Conservation (phyloP, 306 rosid genomes). For the Nissolia schottii region DNA sequence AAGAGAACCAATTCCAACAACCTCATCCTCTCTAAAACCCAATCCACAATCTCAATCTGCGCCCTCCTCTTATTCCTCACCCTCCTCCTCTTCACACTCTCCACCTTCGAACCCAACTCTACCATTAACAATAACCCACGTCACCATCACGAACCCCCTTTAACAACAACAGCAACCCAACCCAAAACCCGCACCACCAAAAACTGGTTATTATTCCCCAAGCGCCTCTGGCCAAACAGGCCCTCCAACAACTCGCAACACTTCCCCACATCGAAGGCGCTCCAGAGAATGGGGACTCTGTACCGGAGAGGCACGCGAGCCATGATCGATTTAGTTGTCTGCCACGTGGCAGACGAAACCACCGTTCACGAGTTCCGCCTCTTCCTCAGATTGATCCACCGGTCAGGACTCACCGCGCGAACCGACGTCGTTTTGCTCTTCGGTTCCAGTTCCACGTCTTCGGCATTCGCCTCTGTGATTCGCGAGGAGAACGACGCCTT, state of each 20-base stretch:
- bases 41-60: conserved; percentile 74
- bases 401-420: conserved; percentile 60
- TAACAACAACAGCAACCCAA: background rate
- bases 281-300: conserved; percentile 58
- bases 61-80: conserved; percentile 66
- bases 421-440: conserved; percentile 70
- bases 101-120: conserved; percentile 64
- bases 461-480: conserved; percentile 36
- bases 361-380: conserved; percentile 47
- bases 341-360: conserved; percentile 58
- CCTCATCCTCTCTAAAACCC: conserved; percentile 50
- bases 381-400: conserved; percentile 60
- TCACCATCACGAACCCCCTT: background rate
- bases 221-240: conserved; percentile 27
- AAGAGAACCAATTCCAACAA: conserved; percentile 30
- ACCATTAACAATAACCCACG: background rate
- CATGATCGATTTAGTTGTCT: conserved; percentile 68
- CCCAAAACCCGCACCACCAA: background rate
- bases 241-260: background rate
- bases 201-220: conserved; percentile 16
- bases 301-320: conserved; percentile 66
- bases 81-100: conserved; percentile 79
- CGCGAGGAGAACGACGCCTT: conserved; percentile 55
- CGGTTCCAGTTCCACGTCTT: conserved; percentile 23
- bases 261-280: background rate